These are phyloP conservation scores for Boletus smithii DNA, from an alignment of 1,284 basidiomycete genomes.

Conservation along the genomic window DNA sequence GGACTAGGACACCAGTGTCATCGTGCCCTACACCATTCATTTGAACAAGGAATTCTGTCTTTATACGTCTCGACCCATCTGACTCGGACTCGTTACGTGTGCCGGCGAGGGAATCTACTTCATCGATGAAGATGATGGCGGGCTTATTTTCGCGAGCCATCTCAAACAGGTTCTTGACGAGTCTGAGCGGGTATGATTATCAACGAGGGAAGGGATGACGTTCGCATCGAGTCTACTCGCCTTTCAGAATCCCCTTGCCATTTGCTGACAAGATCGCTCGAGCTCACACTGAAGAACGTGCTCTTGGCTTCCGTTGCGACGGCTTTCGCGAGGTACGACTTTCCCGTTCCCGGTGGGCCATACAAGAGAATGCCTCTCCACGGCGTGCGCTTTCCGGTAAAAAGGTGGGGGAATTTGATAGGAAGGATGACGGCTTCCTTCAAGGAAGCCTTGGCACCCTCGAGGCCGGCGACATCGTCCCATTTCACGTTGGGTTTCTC, in stretches of 20 bases:
- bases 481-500: slow-evolving; percentile 97
- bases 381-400: slow-evolving; percentile 96
- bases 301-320: slow-evolving; percentile 99
- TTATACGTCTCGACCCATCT: slow-evolving; percentile 93
- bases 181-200: slow-evolving; percentile 41
- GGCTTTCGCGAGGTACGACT: slow-evolving; percentile 94
- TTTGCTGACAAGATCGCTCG: slow-evolving; percentile 94
- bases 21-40: slow-evolving; percentile 99
- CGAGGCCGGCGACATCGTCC: slow-evolving; percentile 97
- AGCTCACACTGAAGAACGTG: slow-evolving; percentile 97
- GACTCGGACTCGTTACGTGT: slow-evolving; percentile 95
- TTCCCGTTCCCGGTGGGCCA: slow-evolving; percentile 94
- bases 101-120: slow-evolving; percentile 95
- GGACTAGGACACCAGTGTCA: slow-evolving; percentile 93
- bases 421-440: slow-evolving; percentile 99
- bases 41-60: slow-evolving; percentile 97
- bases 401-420: slow-evolving; percentile 98
- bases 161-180: slow-evolving; percentile 95
- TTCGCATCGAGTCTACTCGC: slow-evolving; percentile 43
- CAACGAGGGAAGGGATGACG: background rate
- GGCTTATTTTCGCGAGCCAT: slow-evolving; percentile 97
- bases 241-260: slow-evolving; percentile 99
- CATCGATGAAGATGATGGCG: slow-evolving; percentile 98
- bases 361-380: slow-evolving; percentile 96
- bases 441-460: slow-evolving; percentile 91